A percentile compares a stretch with the other conserved stretches of the same genome.
These are phyloP conservation scores for Porodaedalea pini DNA, from an alignment of 1,284 basidiomycete species.

Conservation along the genomic window DNA sequence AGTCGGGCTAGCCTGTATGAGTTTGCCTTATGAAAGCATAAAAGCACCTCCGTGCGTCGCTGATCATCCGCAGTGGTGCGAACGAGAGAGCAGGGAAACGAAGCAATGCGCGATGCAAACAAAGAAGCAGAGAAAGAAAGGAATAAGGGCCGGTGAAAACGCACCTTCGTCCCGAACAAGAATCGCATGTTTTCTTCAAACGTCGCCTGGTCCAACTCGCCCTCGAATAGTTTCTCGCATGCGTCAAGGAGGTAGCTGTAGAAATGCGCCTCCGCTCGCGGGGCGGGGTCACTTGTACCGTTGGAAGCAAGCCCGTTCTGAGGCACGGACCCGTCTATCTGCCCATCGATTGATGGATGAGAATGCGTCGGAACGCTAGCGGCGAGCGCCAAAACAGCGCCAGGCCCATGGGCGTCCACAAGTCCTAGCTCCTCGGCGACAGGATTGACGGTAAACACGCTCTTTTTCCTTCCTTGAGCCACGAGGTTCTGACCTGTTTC, in stretches of 20 bases:
- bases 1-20: too few species aligned
- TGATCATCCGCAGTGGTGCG: too few species aligned
- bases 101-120: too few species aligned
- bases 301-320: not conserved
- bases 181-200: constrained; percentile 96
- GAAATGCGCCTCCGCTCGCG: constrained; percentile 54
- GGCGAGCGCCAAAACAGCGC: constrained; percentile 62
- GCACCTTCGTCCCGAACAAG: constrained; percentile 94
- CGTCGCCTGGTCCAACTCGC: constrained; percentile 82
- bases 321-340: not conserved
- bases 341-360: constrained; percentile 26
- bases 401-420: constrained; percentile 72
- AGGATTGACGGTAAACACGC: constrained; percentile 55
- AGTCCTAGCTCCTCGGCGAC: constrained; percentile 70
- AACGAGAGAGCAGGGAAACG: not conserved
- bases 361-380: constrained; percentile 47
- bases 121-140: constrained; percentile 32
- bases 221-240: constrained; percentile 93
- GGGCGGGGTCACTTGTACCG: constrained; percentile 7
- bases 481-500: constrained; percentile 66
- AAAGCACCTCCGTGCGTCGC: too few species aligned
- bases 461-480: constrained; percentile 51
- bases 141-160: constrained; percentile 37
- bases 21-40: too few species aligned
- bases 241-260: constrained; percentile 89